A percentile compares a stretch with the other conserved stretches of the same genome.
These are phyloP conservation scores for Cantharellus anzutake DNA, from an alignment of 768 basidiomycete species.

Conservation along the genomic window DNA sequence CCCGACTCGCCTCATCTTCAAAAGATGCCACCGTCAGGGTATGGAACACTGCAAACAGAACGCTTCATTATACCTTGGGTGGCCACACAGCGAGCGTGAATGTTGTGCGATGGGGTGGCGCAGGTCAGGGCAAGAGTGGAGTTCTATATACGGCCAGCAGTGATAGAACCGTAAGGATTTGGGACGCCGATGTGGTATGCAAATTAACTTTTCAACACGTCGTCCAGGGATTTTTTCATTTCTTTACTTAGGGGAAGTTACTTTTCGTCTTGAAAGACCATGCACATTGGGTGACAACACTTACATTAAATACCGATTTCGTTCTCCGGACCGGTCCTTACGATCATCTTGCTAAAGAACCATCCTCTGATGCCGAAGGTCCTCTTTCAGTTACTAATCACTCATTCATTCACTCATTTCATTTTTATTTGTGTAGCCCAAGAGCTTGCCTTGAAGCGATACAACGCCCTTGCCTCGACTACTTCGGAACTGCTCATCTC, in stretches of 20 bases:
- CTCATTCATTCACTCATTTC: background rate
- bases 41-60: slow-evolving; percentile 61
- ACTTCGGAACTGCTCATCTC: slow-evolving; percentile 76
- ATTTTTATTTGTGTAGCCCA: slow-evolving; percentile 34
- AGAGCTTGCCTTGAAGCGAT: slow-evolving; percentile 54
- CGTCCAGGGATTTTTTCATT: background rate
- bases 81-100: slow-evolving; percentile 92
- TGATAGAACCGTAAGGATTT: slow-evolving; percentile 84
- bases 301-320: slow-evolving; percentile 90
- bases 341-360: slow-evolving; percentile 68
- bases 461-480: slow-evolving; percentile 42
- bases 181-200: slow-evolving; percentile 64
- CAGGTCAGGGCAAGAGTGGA: slow-evolving; percentile 40
- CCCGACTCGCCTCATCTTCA: slow-evolving; percentile 83
- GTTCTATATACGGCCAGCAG: slow-evolving; percentile 90
- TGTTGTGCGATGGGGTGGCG: slow-evolving; percentile 90
- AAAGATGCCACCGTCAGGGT: slow-evolving; percentile 95
- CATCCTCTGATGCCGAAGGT: slow-evolving; percentile 73
- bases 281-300: slow-evolving; percentile 97
- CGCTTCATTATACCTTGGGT: slow-evolving; percentile 67
- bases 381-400: slow-evolving; percentile 5
- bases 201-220: background rate
- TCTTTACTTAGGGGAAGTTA: slow-evolving; percentile 45
- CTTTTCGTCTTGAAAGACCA: slow-evolving; percentile 82
- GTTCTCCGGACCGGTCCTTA: slow-evolving; percentile 88